A percentile compares a stretch with the other conserved stretches of the same genome.
Conservation (phyloP, 305 asterid genomes). For the Euphrasia arctica region DNA sequence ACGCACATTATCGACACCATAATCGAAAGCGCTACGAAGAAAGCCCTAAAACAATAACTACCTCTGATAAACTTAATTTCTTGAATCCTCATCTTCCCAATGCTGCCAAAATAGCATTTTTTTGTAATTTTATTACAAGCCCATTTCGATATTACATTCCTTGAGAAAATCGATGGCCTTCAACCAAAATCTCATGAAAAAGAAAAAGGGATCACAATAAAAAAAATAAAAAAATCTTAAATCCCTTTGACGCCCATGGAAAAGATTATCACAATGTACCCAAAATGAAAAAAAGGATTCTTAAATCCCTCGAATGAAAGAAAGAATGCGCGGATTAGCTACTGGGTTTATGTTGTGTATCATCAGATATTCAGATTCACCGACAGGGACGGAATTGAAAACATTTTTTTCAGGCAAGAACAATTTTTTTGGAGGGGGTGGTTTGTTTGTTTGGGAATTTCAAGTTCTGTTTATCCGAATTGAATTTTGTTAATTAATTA, state of each 20-base stretch:
- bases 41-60: slow-evolving; percentile 38
- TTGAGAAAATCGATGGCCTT: too few species aligned
- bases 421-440: too few species aligned
- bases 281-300: neutral
- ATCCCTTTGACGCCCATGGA: neutral
- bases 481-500: too few species aligned
- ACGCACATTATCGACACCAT: slow-evolving; percentile 32
- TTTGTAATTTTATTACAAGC: slow-evolving; percentile 14
- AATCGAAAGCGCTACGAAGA: slow-evolving; percentile 39
- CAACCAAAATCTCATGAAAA: too few species aligned
- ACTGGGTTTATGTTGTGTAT: slow-evolving; percentile 20
- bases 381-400: neutral
- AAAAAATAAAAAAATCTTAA: slow-evolving; percentile 22
- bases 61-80: slow-evolving; percentile 39
- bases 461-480: too few species aligned
- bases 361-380: slow-evolving; percentile 1
- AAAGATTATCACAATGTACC: slow-evolving; percentile 1
- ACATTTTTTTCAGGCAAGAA: slow-evolving; percentile 16
- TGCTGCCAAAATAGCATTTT: slow-evolving; percentile 32
- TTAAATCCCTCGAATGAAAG: slow-evolving; percentile 24
- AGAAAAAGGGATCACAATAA: too few species aligned
- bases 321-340: neutral
- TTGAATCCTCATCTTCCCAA: slow-evolving; percentile 43
- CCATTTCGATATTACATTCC: slow-evolving; percentile 1
- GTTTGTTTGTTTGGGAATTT: too few species aligned